A percentile compares a stretch with the other conserved stretches of the same genome.
Evolutionary conservation across 495 filamentous ascomycete species (phyloP).

Genomic region (Penicillium canariense): DNA sequence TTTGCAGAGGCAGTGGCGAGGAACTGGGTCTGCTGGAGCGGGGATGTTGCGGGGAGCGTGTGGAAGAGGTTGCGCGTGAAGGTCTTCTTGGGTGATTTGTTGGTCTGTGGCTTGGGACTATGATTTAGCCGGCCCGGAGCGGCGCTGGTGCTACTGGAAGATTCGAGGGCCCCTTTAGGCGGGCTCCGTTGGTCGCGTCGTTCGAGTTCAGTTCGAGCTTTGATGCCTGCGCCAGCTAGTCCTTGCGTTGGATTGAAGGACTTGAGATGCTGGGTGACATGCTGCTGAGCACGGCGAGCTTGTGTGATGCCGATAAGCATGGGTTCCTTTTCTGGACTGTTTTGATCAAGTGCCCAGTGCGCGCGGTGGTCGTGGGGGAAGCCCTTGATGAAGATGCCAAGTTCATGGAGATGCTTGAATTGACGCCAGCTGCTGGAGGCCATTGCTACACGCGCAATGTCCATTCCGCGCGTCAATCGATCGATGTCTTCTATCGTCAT

Average conservation of each 20-base stretch:
- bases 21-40: constrained; percentile 60
- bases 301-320: constrained; percentile 56
- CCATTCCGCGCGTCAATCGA: constrained; percentile 60
- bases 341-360: constrained; percentile 62
- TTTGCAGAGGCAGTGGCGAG: constrained; percentile 84
- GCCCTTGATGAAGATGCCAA: constrained; percentile 66
- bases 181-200: constrained; percentile 18
- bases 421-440: constrained; percentile 59
- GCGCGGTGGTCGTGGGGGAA: constrained; percentile 54
- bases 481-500: constrained; percentile 58
- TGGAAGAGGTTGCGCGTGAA: constrained; percentile 34
- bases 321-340: constrained; percentile 23
- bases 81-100: constrained; percentile 33
- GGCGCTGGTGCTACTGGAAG: constrained; percentile 4
- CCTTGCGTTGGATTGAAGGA: constrained; percentile 48
- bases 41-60: constrained; percentile 44
- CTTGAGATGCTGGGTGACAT: constrained; percentile 54
- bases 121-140: constrained; percentile 15
- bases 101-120: constrained; percentile 28
- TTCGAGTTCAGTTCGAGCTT: constrained; percentile 31
- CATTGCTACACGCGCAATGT: constrained; percentile 57
- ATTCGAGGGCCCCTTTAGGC: background rate
- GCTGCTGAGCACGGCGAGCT: constrained; percentile 55
- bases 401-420: constrained; percentile 67
- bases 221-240: constrained; percentile 49